Percentiles rank a stretch among this genome's conserved stretches.
Evolutionary conservation across 768 basidiomycete genomes (phyloP).

Genomic region (Xanthoconium purpureum): DNA sequence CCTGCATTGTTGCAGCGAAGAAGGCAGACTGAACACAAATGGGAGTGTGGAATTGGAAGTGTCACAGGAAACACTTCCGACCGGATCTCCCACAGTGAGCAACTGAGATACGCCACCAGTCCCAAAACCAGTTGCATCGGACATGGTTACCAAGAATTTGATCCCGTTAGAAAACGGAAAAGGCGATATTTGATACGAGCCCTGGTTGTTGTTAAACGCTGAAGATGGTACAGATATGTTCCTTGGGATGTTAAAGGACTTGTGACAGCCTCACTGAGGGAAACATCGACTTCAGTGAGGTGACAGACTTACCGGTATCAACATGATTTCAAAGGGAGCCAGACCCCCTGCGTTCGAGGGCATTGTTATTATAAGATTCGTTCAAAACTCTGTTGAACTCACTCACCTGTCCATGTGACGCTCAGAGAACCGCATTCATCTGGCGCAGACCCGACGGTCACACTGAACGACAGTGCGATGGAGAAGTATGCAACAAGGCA

Average conservation of each 20-base stretch:
- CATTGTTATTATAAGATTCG: not conserved
- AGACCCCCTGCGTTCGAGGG: slow-evolving; percentile 45
- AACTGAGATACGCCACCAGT: slow-evolving; percentile 57
- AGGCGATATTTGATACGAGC: slow-evolving; percentile 45
- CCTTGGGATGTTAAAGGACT: slow-evolving; percentile 54
- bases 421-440: slow-evolving; percentile 61
- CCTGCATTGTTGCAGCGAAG: slow-evolving; percentile 62
- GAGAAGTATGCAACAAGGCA: slow-evolving; percentile 22
- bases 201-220: slow-evolving; percentile 53
- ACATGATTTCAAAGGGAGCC: slow-evolving; percentile 46
- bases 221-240: slow-evolving; percentile 54
- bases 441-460: slow-evolving; percentile 45
- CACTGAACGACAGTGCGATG: slow-evolving; percentile 38
- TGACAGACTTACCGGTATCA: slow-evolving; percentile 49
- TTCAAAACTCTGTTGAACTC: not conserved
- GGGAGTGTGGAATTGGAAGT: slow-evolving; percentile 41
- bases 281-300: not conserved
- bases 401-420: slow-evolving; percentile 61
- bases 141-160: slow-evolving; percentile 60
- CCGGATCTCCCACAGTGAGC: slow-evolving; percentile 46
- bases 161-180: slow-evolving; percentile 40
- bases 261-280: slow-evolving; percentile 8
- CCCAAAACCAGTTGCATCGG: slow-evolving; percentile 66
- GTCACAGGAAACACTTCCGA: slow-evolving; percentile 45
- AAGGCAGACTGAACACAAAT: slow-evolving; percentile 51